phyloP scores from a whole-genome alignment of 2,329 filamentous ascomycete species.

The Botrytis porri region DNA sequence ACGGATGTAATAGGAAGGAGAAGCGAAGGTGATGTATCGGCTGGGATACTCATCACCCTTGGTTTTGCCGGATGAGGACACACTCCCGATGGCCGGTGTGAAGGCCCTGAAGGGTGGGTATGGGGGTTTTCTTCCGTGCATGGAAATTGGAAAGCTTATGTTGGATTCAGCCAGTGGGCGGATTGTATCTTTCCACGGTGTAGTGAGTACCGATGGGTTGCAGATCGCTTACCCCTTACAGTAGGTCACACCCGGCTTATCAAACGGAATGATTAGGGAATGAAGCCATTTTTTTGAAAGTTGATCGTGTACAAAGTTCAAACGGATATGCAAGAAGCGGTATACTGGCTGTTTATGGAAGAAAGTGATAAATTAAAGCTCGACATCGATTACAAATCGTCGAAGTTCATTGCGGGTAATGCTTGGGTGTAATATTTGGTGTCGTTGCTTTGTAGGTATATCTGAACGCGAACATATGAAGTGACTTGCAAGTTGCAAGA shows the following conservation, averaged over 20 bases:
- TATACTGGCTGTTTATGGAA: neutral
- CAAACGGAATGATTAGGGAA: neutral
- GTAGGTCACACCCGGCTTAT: neutral
- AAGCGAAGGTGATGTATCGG: conserved; percentile 3
- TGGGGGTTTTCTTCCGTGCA: neutral
- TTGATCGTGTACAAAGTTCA: neutral
- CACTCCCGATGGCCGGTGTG: neutral
- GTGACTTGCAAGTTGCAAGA: no score
- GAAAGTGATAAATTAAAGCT: neutral
- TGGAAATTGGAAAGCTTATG: neutral
- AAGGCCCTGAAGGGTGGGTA: neutral
- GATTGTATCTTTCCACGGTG: neutral
- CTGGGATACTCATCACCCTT: no score
- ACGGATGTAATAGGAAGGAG: neutral
- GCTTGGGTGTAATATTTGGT: neutral
- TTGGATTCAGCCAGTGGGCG: neutral
- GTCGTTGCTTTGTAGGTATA: neutral
- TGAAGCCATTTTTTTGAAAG: neutral
- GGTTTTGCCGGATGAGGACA: neutral
- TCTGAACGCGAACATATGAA: neutral
- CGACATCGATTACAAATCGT: neutral
- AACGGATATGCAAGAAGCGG: neutral
- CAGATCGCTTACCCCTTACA: neutral
- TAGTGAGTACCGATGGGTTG: neutral
- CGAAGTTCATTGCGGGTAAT: neutral